These are phyloP conservation scores for Malus sieversii DNA, from an alignment of 306 rosid species.

Conservation along the genomic window DNA sequence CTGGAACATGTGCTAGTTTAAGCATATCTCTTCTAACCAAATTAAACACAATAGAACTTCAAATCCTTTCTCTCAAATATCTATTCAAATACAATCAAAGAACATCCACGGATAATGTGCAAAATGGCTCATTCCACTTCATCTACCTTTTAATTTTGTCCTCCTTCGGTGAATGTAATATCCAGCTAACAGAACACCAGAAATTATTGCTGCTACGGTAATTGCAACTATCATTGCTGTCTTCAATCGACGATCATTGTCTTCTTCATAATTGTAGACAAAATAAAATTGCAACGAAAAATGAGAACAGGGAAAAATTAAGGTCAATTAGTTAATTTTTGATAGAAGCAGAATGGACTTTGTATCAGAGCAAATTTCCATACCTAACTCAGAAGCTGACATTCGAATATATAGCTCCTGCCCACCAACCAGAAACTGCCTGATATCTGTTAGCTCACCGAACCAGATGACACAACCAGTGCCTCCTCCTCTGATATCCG, in stretches of 20 bases:
- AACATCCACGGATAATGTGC: background rate
- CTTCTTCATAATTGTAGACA: background rate
- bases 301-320: background rate
- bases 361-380: background rate
- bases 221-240: slow-evolving; percentile 1
- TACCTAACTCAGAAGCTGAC: slow-evolving; percentile 25
- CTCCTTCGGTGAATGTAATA: slow-evolving; percentile 7
- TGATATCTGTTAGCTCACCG: slow-evolving; percentile 34
- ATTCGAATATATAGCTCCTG: slow-evolving; percentile 37
- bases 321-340: background rate
- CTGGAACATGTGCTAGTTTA: background rate
- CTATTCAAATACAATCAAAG: background rate
- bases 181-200: slow-evolving; percentile 11
- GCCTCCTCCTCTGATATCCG: slow-evolving; percentile 36
- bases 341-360: background rate
- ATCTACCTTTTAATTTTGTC: background rate
- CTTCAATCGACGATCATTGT: background rate
- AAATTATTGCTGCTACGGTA: background rate
- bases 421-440: slow-evolving; percentile 14
- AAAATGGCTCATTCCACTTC: background rate
- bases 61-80: background rate
- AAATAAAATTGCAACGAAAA: background rate
- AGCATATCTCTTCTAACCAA: background rate
- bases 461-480: slow-evolving; percentile 57
- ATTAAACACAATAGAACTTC: background rate